Percentiles rank a stretch among this genome's conserved stretches.
Evolutionary conservation across 805 yeast genomes (phyloP).

Genomic region (Metschnikowia arizonensis): DNA sequence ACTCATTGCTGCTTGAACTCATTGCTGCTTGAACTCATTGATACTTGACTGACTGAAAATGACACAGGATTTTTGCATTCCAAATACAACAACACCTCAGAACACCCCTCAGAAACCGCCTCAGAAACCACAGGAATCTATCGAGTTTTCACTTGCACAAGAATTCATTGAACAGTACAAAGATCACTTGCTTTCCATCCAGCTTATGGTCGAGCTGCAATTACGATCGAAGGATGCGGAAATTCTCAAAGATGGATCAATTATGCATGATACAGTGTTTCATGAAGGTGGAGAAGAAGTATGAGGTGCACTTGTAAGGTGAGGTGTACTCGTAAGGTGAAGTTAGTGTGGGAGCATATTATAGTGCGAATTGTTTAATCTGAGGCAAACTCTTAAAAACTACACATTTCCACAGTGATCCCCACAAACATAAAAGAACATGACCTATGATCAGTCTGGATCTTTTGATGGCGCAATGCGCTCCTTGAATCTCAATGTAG

Average conservation of each 20-base stretch:
- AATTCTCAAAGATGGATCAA: not conserved
- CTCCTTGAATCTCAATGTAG: conserved; percentile 14
- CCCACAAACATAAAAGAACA: not conserved
- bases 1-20: too few species aligned
- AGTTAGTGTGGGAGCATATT: not conserved
- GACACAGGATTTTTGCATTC: not conserved
- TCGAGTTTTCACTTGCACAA: not conserved
- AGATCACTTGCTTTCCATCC: not conserved
- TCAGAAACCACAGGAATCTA: not conserved
- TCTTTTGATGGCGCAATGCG: conserved; percentile 16
- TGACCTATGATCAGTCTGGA: conserved; percentile 5
- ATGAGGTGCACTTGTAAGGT: not conserved
- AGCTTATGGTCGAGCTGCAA: not conserved
- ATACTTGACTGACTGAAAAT: not conserved
- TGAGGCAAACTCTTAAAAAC: not conserved
- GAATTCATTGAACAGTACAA: not conserved
- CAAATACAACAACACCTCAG: not conserved
- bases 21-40: too few species aligned
- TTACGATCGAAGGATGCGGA: not conserved
- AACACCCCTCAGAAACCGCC: too few species aligned
- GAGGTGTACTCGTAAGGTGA: too few species aligned
- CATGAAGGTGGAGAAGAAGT: not conserved
- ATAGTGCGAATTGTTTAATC: not conserved
- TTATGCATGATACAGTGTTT: not conserved
- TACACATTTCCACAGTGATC: not conserved